Conservation (phyloP, 371 early-diverging fungal genomes). For the Zancudomyces culisetae region DNA sequence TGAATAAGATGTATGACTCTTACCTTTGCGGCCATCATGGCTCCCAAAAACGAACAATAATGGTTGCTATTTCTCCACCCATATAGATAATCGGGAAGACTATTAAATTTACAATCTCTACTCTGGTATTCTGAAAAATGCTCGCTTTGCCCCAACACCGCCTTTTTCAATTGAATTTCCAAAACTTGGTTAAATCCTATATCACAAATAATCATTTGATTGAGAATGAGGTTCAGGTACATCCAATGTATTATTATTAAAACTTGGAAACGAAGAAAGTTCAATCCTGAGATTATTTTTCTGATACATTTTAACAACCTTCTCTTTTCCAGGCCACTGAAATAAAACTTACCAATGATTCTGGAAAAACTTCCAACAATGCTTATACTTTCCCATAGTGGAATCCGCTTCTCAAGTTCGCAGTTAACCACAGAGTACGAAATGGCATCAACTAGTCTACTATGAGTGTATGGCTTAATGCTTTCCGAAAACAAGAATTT, state of each 20-base stretch:
- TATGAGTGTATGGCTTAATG: constrained; percentile 22
- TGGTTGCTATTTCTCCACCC: constrained; percentile 19
- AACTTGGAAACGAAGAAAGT: neutral
- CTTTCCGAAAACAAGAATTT: constrained; percentile 21
- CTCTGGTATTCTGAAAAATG: constrained; percentile 21
- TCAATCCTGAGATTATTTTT: neutral
- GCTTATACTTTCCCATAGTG: constrained; percentile 59
- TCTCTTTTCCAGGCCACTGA: too few species aligned
- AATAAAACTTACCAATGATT: constrained; percentile 8
- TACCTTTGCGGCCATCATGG: constrained; percentile 19
- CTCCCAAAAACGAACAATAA: constrained; percentile 20
- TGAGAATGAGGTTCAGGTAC: neutral
- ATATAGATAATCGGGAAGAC: constrained; percentile 20
- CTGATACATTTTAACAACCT: too few species aligned
- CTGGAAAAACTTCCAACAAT: constrained; percentile 19
- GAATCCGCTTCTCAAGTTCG: constrained; percentile 56
- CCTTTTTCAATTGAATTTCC: constrained; percentile 13
- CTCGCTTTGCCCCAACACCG: constrained; percentile 20
- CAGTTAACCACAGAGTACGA: constrained; percentile 38
- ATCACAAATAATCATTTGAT: too few species aligned
- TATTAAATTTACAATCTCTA: constrained; percentile 14
- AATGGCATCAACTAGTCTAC: constrained; percentile 37
- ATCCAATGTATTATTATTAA: neutral
- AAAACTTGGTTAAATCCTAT: constrained; percentile 2
- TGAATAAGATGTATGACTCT: neutral